These are phyloP conservation scores for Pichia heedii DNA, from an alignment of 805 yeast genomes.

Conservation along the genomic window DNA sequence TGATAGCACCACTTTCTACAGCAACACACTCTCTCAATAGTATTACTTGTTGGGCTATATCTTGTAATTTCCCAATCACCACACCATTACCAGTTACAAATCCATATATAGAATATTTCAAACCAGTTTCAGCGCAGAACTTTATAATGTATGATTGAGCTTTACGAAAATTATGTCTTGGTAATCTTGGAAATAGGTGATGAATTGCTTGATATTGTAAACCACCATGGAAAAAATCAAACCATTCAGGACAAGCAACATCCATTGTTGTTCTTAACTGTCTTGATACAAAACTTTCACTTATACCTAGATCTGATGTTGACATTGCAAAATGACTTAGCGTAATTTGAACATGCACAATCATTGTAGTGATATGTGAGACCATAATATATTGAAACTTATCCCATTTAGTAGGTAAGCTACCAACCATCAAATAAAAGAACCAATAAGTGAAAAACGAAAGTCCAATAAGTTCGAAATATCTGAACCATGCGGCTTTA, in stretches of 20 bases:
- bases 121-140: slow-evolving; percentile 69
- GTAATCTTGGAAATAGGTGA: slow-evolving; percentile 82
- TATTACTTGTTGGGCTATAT: slow-evolving; percentile 70
- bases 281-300: slow-evolving; percentile 70
- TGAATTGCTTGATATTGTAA: slow-evolving; percentile 87
- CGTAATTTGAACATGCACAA: slow-evolving; percentile 90
- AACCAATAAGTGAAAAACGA: slow-evolving; percentile 72
- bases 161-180: slow-evolving; percentile 75
- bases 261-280: slow-evolving; percentile 92
- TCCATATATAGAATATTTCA: slow-evolving; percentile 77
- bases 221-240: slow-evolving; percentile 87
- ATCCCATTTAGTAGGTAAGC: slow-evolving; percentile 44
- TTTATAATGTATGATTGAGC: slow-evolving; percentile 65
- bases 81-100: slow-evolving; percentile 68
- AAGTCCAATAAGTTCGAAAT: slow-evolving; percentile 65
- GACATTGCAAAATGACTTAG: slow-evolving; percentile 91
- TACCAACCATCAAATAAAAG: slow-evolving; percentile 52
- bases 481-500: slow-evolving; percentile 79
- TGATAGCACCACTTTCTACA: slow-evolving; percentile 10
- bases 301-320: slow-evolving; percentile 73
- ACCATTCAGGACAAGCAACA: slow-evolving; percentile 89
- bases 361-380: slow-evolving; percentile 75
- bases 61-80: slow-evolving; percentile 61
- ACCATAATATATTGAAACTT: slow-evolving; percentile 56
- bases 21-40: slow-evolving; percentile 67